Evolutionary conservation across 108 stramenopile genomes (phyloP), one percentile per base, ranked within the genome.

Genomic region (Thalassiosira profunda): DNA sequence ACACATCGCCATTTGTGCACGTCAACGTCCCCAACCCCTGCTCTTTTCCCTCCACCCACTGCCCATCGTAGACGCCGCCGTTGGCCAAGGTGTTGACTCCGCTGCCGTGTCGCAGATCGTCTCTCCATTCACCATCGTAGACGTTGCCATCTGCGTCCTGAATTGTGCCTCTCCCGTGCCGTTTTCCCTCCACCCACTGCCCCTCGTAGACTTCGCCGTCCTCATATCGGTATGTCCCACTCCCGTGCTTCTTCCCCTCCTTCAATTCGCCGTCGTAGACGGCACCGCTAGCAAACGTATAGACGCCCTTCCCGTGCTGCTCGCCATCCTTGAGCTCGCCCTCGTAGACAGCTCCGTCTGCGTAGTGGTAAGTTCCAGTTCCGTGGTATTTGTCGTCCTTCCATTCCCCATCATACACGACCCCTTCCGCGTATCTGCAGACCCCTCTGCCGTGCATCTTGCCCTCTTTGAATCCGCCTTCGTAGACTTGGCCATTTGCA

Each of bases 121-220:
- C 92, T 36, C 80, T 80, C 67, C 90, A 97, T 30, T 97, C 93
- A 29, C 96, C 96, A 38, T 63, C 76, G 60, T 97, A 97, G 4
- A 85, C 70, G 6, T 84, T 67, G 3, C 43, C 53, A 45, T 36
- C 67, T 31, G 65, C 65, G 53, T 91, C 95, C 66, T 91, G 86
- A 51, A 92, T 95, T 1, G 80, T 8, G 4, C 51, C 51, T 6
- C 15, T 52, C 51, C 51, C 51, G 10, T 52, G 17, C 51, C 29
- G 29, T 52, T 52, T 52, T 17, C 51, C 51, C 1, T 30, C 28
- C 51, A 31, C 33, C 51, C 51, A 52, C 35, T 52, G 51, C 29
- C 51, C 51, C 29, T 31, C 10, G 51, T 52, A 52, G 30, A 2
- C 7, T 31, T 29, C 28, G 33, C 51, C 51, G 7, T 52, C 51